Evolutionary conservation across 2,329 filamentous ascomycete genomes (phyloP).

Genomic region (Aspergillus ibericus): DNA sequence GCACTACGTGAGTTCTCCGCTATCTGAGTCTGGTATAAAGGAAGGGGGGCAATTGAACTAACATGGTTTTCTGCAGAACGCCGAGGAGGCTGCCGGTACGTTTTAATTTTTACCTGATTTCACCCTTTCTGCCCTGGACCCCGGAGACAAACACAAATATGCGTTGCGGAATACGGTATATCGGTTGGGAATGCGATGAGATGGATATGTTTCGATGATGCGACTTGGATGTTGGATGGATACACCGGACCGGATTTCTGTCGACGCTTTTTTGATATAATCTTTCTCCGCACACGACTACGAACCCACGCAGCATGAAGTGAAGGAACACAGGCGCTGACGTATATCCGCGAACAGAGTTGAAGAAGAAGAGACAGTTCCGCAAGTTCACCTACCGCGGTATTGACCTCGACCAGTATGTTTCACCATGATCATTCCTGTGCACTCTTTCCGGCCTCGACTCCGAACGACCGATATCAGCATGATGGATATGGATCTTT

Average conservation of each 20-base stretch:
- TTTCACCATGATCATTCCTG: slow-evolving; percentile 26
- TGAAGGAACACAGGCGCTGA: slow-evolving; percentile 30
- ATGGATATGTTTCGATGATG: slow-evolving; percentile 17
- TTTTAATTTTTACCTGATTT: slow-evolving; percentile 24
- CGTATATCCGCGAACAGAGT: slow-evolving; percentile 59
- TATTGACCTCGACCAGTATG: slow-evolving; percentile 99
- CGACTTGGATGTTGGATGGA: slow-evolving; percentile 12
- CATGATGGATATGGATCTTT: neutral
- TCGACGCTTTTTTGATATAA: neutral
- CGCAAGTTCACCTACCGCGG: slow-evolving; percentile 99
- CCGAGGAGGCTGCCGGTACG: slow-evolving; percentile 88
- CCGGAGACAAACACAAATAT: slow-evolving; percentile 1
- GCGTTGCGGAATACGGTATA: slow-evolving; percentile 1
- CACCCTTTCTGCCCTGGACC: slow-evolving; percentile 13
- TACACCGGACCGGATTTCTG: neutral
- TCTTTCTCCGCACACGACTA: neutral
- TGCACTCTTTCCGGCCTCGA: slow-evolving; percentile 8
- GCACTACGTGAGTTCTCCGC: slow-evolving; percentile 73
- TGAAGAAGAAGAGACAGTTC: slow-evolving; percentile 99
- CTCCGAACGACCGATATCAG: slow-evolving; percentile 16
- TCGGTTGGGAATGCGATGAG: slow-evolving; percentile 5
- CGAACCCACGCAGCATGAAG: slow-evolving; percentile 16
- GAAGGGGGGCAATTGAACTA: slow-evolving; percentile 31
- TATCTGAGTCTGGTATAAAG: neutral
- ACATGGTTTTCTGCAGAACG: slow-evolving; percentile 64